Conservation (phyloP, 768 basidiomycete genomes). For the Albatrellus ellisii region DNA sequence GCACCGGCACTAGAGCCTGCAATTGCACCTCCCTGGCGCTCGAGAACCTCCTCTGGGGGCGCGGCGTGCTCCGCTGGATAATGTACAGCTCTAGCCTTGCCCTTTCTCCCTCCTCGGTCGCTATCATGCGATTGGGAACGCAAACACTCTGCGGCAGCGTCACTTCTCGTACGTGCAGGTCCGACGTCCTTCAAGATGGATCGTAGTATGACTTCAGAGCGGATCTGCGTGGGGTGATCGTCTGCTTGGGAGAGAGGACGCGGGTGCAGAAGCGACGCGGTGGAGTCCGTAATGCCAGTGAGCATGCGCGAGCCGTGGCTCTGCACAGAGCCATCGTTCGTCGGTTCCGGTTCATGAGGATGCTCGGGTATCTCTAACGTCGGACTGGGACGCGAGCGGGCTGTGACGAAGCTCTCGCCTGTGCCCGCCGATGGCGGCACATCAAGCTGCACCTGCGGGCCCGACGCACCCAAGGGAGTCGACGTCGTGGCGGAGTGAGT, state of each 20-base stretch:
- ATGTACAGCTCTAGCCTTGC: slow-evolving; percentile 15
- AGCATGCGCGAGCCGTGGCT: neutral
- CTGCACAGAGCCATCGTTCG: slow-evolving; percentile 2
- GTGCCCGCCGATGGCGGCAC: slow-evolving; percentile 8
- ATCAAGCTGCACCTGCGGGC: neutral
- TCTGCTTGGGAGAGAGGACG: neutral
- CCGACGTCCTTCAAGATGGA: neutral
- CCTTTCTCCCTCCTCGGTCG: slow-evolving; percentile 13
- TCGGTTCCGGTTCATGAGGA: slow-evolving; percentile 3
- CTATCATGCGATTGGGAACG: slow-evolving; percentile 7
- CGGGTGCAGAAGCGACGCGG: neutral
- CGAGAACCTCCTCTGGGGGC: slow-evolving; percentile 53
- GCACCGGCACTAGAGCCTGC: slow-evolving; percentile 57
- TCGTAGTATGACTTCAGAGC: neutral
- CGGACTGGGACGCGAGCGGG: slow-evolving; percentile 17
- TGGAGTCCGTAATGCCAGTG: neutral
- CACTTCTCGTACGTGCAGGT: neutral
- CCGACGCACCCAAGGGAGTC: neutral
- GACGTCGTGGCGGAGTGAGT: neutral
- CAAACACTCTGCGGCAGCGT: neutral
- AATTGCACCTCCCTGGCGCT: slow-evolving; percentile 40
- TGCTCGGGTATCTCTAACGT: neutral
- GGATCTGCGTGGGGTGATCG: neutral
- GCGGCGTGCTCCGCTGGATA: slow-evolving; percentile 28
- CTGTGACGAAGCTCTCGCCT: slow-evolving; percentile 20